A percentile compares a stretch with the other conserved stretches of the same genome.
These are phyloP conservation scores for Colletotrichum sp. DNA, from an alignment of 2,329 filamentous ascomycete genomes.

Conservation along the genomic window DNA sequence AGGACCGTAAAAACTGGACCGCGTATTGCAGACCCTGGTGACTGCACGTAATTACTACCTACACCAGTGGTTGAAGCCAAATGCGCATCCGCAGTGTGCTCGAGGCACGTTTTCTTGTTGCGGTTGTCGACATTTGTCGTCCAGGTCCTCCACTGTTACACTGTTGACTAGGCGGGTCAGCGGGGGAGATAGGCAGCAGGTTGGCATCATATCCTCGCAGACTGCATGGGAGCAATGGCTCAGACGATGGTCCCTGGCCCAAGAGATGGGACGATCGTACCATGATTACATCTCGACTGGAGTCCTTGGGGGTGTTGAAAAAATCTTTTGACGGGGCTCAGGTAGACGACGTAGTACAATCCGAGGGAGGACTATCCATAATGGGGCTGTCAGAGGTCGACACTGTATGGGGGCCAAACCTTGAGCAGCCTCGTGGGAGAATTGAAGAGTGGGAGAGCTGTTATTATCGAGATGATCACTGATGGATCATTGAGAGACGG, in stretches of 20 bases:
- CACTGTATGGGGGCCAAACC: neutral
- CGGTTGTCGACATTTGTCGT: neutral
- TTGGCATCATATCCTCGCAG: neutral
- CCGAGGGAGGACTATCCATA: neutral
- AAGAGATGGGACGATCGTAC: conserved; percentile 9
- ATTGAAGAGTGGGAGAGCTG: neutral
- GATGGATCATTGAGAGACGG: neutral
- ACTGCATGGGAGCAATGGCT: neutral
- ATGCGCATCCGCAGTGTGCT: neutral
- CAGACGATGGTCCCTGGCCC: neutral
- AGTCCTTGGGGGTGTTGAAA: neutral
- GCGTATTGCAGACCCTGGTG: neutral
- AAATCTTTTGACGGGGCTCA: neutral
- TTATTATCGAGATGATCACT: neutral
- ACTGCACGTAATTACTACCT: neutral
- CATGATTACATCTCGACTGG: conserved; percentile 7
- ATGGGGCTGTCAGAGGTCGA: neutral
- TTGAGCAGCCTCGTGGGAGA: neutral
- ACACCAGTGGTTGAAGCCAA: neutral
- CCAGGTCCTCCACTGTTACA: neutral
- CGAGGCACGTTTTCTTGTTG: neutral
- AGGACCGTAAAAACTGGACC: neutral
- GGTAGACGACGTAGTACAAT: neutral
- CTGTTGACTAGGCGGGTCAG: neutral
- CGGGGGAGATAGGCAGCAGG: neutral